Percentiles rank a stretch among this genome's conserved stretches.
These are phyloP conservation scores for Gossypium schwendimanii DNA, from an alignment of 441 rosid species.

Conservation along the genomic window DNA sequence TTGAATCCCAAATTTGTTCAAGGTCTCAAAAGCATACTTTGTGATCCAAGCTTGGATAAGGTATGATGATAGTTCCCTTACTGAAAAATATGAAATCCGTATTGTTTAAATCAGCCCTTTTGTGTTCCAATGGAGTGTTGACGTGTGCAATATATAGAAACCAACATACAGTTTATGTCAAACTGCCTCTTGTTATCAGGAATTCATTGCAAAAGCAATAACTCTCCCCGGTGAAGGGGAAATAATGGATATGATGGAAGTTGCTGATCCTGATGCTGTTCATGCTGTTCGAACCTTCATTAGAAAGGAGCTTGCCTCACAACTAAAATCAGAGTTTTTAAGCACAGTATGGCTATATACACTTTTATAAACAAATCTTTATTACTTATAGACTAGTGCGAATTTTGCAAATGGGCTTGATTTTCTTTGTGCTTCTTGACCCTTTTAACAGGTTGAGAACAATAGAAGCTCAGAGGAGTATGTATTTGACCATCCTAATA, in stretches of 20 bases:
- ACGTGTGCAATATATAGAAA: background rate
- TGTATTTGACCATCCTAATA: slow-evolving; percentile 66
- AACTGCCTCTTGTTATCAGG: slow-evolving; percentile 36
- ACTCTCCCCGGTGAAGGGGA: slow-evolving; percentile 94
- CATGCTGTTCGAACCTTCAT: slow-evolving; percentile 79
- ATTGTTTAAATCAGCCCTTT: background rate
- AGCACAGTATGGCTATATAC: slow-evolving; percentile 49
- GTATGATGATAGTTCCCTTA: slow-evolving; percentile 29
- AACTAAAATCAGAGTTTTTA: slow-evolving; percentile 66
- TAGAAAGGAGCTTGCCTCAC: slow-evolving; percentile 82
- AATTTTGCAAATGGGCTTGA: slow-evolving; percentile 3
- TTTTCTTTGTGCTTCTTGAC: background rate
- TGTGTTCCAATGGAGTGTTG: background rate
- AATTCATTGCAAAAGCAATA: slow-evolving; percentile 82
- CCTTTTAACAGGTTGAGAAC: slow-evolving; percentile 48
- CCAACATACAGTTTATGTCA: slow-evolving; percentile 1
- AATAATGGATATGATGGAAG: slow-evolving; percentile 93
- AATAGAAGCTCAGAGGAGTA: slow-evolving; percentile 72
- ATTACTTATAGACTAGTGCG: background rate
- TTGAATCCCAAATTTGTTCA: slow-evolving; percentile 69
- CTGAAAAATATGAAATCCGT: background rate
- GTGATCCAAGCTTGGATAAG: slow-evolving; percentile 70
- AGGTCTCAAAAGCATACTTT: slow-evolving; percentile 74
- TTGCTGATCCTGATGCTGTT: slow-evolving; percentile 97
- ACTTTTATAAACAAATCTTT: background rate